Conservation (phyloP, 2,329 filamentous ascomycete genomes). For the Colletotrichum sp. region DNA sequence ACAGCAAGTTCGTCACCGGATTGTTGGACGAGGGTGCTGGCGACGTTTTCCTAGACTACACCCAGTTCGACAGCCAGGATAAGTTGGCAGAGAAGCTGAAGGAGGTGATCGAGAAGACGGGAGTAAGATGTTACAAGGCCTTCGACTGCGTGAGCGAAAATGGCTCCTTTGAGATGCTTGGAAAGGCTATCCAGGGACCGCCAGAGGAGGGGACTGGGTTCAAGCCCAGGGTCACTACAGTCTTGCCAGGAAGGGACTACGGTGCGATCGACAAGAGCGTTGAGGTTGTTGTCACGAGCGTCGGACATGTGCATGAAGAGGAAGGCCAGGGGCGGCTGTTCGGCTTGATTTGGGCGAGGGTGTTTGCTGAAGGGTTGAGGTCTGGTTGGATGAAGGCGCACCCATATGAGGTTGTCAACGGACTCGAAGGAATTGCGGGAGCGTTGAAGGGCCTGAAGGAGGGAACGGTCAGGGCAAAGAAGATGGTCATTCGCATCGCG, state of each 20-base stretch:
- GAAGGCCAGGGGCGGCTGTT: constrained; percentile 16
- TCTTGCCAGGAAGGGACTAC: constrained; percentile 17
- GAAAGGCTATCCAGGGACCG: constrained; percentile 17
- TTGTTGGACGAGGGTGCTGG: constrained; percentile 12
- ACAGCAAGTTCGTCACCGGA: constrained; percentile 19
- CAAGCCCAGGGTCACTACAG: constrained; percentile 19
- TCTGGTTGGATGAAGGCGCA: constrained; percentile 24
- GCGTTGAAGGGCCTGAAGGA: constrained; percentile 18
- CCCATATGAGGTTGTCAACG: constrained; percentile 20
- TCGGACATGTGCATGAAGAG: constrained; percentile 21
- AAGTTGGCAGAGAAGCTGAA: constrained; percentile 19
- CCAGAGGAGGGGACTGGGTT: constrained; percentile 11
- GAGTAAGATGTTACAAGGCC: constrained; percentile 9
- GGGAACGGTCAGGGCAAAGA: constrained; percentile 22
- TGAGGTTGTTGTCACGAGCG: constrained; percentile 1
- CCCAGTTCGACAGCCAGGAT: constrained; percentile 13
- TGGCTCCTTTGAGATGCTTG: constrained; percentile 18
- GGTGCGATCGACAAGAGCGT: constrained; percentile 12
- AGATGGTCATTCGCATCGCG: constrained; percentile 22
- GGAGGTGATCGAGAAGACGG: constrained; percentile 7
- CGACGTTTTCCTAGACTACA: constrained; percentile 24
- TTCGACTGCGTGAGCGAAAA: constrained; percentile 23
- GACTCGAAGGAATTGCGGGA: constrained; percentile 9
- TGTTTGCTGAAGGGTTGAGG: constrained; percentile 18
- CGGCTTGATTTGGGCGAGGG: constrained; percentile 13